phyloP scores from a whole-genome alignment of 2,329 filamentous ascomycete species.

The Epichloe gansuensis region DNA sequence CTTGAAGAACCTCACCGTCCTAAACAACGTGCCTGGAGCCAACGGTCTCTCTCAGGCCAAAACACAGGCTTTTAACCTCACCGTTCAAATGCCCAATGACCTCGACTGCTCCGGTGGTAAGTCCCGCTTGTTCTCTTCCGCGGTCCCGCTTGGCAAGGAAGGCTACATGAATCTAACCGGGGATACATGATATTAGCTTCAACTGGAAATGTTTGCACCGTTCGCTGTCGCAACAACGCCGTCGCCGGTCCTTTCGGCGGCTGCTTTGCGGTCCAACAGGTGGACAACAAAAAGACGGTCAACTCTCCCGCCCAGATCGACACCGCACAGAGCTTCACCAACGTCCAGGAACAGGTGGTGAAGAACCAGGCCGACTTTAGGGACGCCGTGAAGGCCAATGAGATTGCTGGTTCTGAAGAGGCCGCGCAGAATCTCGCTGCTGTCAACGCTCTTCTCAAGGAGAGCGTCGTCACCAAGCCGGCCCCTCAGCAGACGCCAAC shows the following conservation, averaged over 20 bases:
- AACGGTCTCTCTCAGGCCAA: slow-evolving; percentile 46
- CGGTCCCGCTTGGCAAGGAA: too few species aligned
- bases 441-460: slow-evolving; percentile 24
- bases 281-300: slow-evolving; percentile 25
- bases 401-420: slow-evolving; percentile 22
- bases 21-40: slow-evolving; percentile 44
- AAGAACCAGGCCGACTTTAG: slow-evolving; percentile 38
- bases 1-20: slow-evolving; percentile 31
- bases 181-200: slow-evolving; percentile 24
- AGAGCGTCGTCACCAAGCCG: slow-evolving; percentile 15
- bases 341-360: slow-evolving; percentile 33
- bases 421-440: slow-evolving; percentile 21
- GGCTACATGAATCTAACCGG: too few species aligned
- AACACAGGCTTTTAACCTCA: slow-evolving; percentile 42
- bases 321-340: slow-evolving; percentile 32
- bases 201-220: slow-evolving; percentile 44
- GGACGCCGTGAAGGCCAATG: slow-evolving; percentile 26
- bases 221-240: slow-evolving; percentile 46
- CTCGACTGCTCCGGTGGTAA: slow-evolving; percentile 38
- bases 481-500: slow-evolving; percentile 23
- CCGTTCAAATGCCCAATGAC: slow-evolving; percentile 36
- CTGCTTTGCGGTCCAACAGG: slow-evolving; percentile 45
- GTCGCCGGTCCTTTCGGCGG: slow-evolving; percentile 44
- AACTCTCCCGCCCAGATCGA: slow-evolving; percentile 33
- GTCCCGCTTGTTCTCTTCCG: slow-evolving; percentile 6